Percentiles rank a stretch among this genome's conserved stretches.
Conservation (phyloP, 805 yeast genomes). For the Pichia kluyveri region DNA sequence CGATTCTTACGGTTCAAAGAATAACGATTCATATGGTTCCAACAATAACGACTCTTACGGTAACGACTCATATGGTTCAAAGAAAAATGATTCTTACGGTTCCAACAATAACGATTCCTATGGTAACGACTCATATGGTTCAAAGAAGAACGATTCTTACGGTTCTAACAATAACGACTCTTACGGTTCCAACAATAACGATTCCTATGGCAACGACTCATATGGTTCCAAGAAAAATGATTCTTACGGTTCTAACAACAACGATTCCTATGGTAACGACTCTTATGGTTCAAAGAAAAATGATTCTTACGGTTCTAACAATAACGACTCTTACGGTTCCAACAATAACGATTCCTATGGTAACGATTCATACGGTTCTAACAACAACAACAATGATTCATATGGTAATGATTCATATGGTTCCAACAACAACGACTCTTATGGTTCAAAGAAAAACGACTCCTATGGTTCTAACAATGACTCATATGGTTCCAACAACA, state of each 20-base stretch:
- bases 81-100: slow-evolving; percentile 1
- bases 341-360: slow-evolving; percentile 23
- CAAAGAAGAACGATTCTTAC: neutral
- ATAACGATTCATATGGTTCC: slow-evolving; percentile 22
- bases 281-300: neutral
- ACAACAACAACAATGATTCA: slow-evolving; percentile 12
- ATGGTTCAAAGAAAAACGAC: slow-evolving; percentile 2
- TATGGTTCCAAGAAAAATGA: slow-evolving; percentile 7
- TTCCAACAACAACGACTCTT: slow-evolving; percentile 17
- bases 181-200: slow-evolving; percentile 7
- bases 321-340: slow-evolving; percentile 16
- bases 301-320: slow-evolving; percentile 21
- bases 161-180: slow-evolving; percentile 11
- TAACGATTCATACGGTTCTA: slow-evolving; percentile 24
- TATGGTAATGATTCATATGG: slow-evolving; percentile 13
- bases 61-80: slow-evolving; percentile 19
- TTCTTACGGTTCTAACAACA: slow-evolving; percentile 21
- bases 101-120: slow-evolving; percentile 15
- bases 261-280: slow-evolving; percentile 8
- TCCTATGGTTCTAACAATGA: slow-evolving; percentile 16
- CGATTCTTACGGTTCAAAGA: slow-evolving; percentile 16
- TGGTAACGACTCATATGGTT: slow-evolving; percentile 13
- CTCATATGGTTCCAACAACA: slow-evolving; percentile 6
- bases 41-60: slow-evolving; percentile 23
- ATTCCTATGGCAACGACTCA: neutral